Conservation (phyloP, 2,329 filamentous ascomycete species). For the Cladosporium sp. region DNA sequence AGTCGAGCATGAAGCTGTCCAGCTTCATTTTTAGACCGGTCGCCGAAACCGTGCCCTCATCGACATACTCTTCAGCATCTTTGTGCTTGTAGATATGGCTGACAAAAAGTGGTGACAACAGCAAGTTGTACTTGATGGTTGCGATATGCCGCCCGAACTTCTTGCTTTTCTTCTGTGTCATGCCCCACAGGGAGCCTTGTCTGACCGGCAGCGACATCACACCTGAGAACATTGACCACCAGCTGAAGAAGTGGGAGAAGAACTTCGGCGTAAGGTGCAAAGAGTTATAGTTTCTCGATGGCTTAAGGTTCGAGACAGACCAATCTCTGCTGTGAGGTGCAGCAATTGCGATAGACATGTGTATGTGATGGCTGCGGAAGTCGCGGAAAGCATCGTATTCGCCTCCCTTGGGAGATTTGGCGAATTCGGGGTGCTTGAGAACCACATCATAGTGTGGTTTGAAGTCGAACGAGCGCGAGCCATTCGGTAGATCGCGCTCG, state of each 20-base stretch:
- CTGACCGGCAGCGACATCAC: conserved; percentile 92
- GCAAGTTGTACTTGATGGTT: conserved; percentile 96
- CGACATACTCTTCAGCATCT: conserved; percentile 79
- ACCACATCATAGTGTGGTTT: conserved; percentile 88
- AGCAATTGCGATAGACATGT: conserved; percentile 85
- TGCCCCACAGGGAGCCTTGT: conserved; percentile 86
- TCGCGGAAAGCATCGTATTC: conserved; percentile 88
- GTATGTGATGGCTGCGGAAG: conserved; percentile 96
- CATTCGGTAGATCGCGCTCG: conserved; percentile 72
- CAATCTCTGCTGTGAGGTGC: conserved; percentile 85
- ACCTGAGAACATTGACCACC: conserved; percentile 96
- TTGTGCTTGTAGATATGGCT: conserved; percentile 99
- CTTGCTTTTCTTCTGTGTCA: conserved; percentile 92
- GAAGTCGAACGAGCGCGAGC: conserved; percentile 78
- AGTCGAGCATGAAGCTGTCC: conserved; percentile 94
- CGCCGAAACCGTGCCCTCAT: conserved; percentile 69
- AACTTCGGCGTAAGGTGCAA: conserved; percentile 92
- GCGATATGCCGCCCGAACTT: conserved; percentile 95
- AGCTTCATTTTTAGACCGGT: conserved; percentile 95
- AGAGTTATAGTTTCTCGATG: conserved; percentile 90
- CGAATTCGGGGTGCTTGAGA: conserved; percentile 73
- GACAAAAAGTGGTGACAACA: conserved; percentile 87
- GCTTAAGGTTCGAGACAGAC: conserved; percentile 68
- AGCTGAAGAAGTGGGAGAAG: conserved; percentile 96
- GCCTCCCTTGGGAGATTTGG: conserved; percentile 52